A percentile compares a stretch with the other conserved stretches of the same genome.
phyloP scores from a whole-genome alignment of 1,139 yeast species.

The Arxiozyma telluris region DNA sequence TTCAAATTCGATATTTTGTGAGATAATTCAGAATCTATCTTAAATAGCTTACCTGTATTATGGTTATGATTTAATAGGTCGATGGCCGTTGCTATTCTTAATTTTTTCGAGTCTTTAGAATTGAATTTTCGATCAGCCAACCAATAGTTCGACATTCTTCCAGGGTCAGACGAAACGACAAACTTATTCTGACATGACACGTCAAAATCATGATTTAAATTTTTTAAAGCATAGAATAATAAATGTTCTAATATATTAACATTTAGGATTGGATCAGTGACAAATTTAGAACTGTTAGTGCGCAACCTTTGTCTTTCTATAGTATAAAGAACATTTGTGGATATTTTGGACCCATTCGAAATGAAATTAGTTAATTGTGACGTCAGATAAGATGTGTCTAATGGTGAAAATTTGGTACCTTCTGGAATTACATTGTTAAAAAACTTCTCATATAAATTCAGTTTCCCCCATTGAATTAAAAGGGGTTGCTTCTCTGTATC shows the following conservation, averaged over 20 bases:
- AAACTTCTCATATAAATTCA: constrained; percentile 33
- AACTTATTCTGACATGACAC: constrained; percentile 4
- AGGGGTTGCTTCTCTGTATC: constrained; percentile 12
- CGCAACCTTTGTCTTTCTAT: constrained; percentile 51
- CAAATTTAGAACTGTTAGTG: constrained; percentile 37
- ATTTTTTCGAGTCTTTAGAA: neutral
- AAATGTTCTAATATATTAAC: constrained; percentile 47
- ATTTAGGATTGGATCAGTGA: constrained; percentile 43
- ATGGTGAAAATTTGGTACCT: constrained; percentile 11
- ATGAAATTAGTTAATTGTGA: constrained; percentile 13
- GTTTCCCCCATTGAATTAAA: constrained; percentile 36
- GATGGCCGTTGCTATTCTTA: neutral
- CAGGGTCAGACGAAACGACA: constrained; percentile 34
- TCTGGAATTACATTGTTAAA: constrained; percentile 9
- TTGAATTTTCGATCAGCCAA: constrained; percentile 7
- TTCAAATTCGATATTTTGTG: too few species aligned
- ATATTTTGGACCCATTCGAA: neutral
- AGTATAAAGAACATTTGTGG: constrained; percentile 34
- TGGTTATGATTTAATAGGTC: constrained; percentile 18
- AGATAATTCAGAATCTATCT: neutral
- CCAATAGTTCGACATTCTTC: constrained; percentile 37
- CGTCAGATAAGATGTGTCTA: constrained; percentile 17
- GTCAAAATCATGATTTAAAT: neutral
- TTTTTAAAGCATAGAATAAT: constrained; percentile 29
- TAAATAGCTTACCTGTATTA: neutral